Conservation (phyloP, 306 rosid genomes). For the Glycyrrhiza uralensis region DNA sequence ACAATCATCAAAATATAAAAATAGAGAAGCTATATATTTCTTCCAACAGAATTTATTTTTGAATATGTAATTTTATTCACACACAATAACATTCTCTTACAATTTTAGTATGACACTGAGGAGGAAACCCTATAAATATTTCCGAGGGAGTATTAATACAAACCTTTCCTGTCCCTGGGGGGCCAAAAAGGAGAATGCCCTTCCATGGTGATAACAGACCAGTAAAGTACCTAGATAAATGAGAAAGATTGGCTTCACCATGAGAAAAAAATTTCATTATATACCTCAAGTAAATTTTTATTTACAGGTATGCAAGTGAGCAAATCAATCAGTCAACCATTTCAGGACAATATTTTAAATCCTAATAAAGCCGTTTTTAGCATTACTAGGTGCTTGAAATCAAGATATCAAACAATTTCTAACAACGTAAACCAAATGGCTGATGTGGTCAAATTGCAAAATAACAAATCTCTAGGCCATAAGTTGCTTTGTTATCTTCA, state of each 20-base stretch:
- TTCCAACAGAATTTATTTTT: neutral
- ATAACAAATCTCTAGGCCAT: conserved; percentile 8
- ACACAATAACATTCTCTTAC: neutral
- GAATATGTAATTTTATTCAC: conserved; percentile 2
- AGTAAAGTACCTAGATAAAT: conserved; percentile 67
- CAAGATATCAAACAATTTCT: neutral
- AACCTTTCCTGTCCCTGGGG: conserved; percentile 99
- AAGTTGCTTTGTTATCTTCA: neutral
- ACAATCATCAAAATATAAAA: conserved; percentile 14
- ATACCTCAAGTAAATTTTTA: conserved; percentile 8
- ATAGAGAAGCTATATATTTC: neutral
- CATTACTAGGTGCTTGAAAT: conserved; percentile 1
- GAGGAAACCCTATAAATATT: neutral
- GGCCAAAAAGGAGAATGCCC: conserved; percentile 98
- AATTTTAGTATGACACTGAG: neutral
- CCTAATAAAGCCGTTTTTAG: conserved; percentile 4
- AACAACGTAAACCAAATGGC: neutral
- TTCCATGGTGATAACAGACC: conserved; percentile 98
- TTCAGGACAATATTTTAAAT: conserved; percentile 13
- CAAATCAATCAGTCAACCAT: neutral
- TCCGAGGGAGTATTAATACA: conserved; percentile 28
- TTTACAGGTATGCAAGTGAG: neutral
- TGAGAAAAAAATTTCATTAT: neutral
- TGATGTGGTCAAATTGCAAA: neutral
- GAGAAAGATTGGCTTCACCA: conserved; percentile 32